Evolutionary conservation across 768 basidiomycete species (phyloP).

Genomic region (Postia placenta): DNA sequence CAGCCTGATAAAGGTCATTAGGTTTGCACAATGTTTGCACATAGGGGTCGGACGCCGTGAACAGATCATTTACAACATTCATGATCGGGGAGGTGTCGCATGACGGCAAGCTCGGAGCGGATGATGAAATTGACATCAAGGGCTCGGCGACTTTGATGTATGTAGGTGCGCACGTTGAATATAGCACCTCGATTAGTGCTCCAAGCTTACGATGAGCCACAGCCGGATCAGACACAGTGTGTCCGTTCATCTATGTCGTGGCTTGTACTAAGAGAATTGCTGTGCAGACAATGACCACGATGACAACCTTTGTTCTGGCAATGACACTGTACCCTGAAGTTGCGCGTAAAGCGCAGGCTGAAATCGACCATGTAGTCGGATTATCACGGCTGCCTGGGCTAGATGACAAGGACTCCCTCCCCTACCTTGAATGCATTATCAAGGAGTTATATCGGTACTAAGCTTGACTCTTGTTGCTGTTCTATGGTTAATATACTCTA

Average conservation of each 20-base stretch:
- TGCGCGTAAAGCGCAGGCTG: constrained; percentile 31
- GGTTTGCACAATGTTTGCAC: not conserved
- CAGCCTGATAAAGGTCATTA: not conserved
- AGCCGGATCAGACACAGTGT: constrained; percentile 16
- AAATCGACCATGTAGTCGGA: constrained; percentile 29
- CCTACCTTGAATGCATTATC: constrained; percentile 20
- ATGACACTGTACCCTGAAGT: constrained; percentile 32
- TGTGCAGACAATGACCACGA: constrained; percentile 26
- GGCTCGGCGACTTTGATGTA: constrained; percentile 17
- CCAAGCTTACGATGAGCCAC: not conserved
- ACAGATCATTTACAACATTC: constrained; percentile 7
- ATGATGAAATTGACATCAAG: constrained; percentile 19
- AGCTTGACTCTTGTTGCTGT: not conserved
- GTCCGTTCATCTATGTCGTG: not conserved
- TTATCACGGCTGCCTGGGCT: constrained; percentile 40
- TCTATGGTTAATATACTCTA: not conserved
- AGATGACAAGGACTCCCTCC: constrained; percentile 14
- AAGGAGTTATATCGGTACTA: constrained; percentile 20
- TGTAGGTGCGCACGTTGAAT: constrained; percentile 9
- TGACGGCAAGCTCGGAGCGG: constrained; percentile 7
- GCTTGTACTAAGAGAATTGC: not conserved
- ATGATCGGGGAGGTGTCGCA: constrained; percentile 12
- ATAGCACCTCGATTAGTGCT: not conserved
- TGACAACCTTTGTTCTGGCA: constrained; percentile 26
- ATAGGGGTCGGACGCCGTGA: constrained; percentile 1